phyloP scores from a whole-genome alignment of 345 rosid genomes.

The Carallia brachiata region DNA sequence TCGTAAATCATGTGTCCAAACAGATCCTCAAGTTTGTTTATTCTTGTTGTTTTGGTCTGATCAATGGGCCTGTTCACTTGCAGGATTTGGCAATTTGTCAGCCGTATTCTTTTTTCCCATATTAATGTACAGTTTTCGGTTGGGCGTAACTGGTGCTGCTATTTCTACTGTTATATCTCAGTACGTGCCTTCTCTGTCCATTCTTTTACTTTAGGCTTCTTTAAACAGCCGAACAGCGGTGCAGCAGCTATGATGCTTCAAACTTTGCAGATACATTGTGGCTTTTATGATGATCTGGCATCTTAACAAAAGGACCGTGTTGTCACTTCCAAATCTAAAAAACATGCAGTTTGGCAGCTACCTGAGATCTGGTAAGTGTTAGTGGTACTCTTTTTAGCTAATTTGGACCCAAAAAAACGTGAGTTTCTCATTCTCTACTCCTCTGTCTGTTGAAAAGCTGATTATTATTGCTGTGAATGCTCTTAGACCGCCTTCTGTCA shows the following conservation, averaged over 20 bases:
- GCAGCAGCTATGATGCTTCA: neutral
- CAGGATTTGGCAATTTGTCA: conserved; percentile 39
- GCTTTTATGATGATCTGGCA: conserved; percentile 33
- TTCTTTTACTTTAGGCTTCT: neutral
- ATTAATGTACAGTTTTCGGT: conserved; percentile 26
- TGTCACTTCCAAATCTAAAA: conserved; percentile 27
- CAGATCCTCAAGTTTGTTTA: neutral
- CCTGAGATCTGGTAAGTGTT: conserved; percentile 34
- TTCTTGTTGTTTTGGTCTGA: neutral
- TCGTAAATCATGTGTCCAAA: neutral
- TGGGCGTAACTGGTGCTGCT: conserved; percentile 42
- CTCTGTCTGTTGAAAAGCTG: no score
- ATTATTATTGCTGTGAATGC: no score
- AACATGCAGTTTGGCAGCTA: conserved; percentile 35
- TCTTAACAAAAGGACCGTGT: conserved; percentile 33
- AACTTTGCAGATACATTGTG: conserved; percentile 32
- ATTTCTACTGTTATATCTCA: conserved; percentile 40
- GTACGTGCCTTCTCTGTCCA: conserved; percentile 19
- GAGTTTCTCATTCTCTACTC: no score
- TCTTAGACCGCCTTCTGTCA: no score
- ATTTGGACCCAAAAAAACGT: neutral
- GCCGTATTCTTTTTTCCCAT: conserved; percentile 36
- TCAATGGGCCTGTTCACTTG: conserved; percentile 4
- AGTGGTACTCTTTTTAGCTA: neutral
- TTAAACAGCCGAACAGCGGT: no score